Conservation (phyloP, 768 basidiomycete species). For the Hericium rajendrae region DNA sequence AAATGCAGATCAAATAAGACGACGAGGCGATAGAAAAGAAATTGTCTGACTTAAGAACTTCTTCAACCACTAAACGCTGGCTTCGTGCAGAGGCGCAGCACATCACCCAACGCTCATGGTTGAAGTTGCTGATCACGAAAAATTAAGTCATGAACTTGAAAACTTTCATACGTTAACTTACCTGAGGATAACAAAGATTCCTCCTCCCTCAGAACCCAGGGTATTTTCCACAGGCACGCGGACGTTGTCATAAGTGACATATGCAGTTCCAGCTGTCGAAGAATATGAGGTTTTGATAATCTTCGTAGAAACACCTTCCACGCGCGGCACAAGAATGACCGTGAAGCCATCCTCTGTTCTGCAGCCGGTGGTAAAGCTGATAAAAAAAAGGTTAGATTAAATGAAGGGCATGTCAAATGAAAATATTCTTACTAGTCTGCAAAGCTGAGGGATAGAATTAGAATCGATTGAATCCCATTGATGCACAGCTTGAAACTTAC, state of each 20-base stretch:
- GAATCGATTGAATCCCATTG: background rate
- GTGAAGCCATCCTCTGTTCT: slow-evolving; percentile 66
- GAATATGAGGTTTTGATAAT: slow-evolving; percentile 87
- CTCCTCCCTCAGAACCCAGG: slow-evolving; percentile 71
- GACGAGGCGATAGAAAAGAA: background rate
- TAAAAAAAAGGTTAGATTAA: background rate
- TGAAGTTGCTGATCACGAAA: slow-evolving; percentile 57
- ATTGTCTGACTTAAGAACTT: slow-evolving; percentile 59
- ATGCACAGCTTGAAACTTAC: slow-evolving; percentile 21
- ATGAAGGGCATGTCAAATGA: background rate
- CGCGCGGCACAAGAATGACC: slow-evolving; percentile 79
- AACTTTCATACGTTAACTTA: slow-evolving; percentile 3
- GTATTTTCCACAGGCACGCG: slow-evolving; percentile 83
- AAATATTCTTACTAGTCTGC: slow-evolving; percentile 28
- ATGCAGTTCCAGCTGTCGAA: slow-evolving; percentile 75
- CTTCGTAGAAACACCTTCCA: slow-evolving; percentile 74
- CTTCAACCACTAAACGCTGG: slow-evolving; percentile 67
- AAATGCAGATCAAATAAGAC: background rate
- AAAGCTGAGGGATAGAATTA: slow-evolving; percentile 16
- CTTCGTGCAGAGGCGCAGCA: slow-evolving; percentile 54
- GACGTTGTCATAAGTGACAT: slow-evolving; percentile 74
- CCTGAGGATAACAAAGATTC: slow-evolving; percentile 55
- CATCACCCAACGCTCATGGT: slow-evolving; percentile 94
- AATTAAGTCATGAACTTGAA: background rate
- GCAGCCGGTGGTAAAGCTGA: slow-evolving; percentile 62